Evolutionary conservation across 768 basidiomycete genomes (phyloP), one percentile per base, ranked within the genome.

Genomic region (Russula vinacea): DNA sequence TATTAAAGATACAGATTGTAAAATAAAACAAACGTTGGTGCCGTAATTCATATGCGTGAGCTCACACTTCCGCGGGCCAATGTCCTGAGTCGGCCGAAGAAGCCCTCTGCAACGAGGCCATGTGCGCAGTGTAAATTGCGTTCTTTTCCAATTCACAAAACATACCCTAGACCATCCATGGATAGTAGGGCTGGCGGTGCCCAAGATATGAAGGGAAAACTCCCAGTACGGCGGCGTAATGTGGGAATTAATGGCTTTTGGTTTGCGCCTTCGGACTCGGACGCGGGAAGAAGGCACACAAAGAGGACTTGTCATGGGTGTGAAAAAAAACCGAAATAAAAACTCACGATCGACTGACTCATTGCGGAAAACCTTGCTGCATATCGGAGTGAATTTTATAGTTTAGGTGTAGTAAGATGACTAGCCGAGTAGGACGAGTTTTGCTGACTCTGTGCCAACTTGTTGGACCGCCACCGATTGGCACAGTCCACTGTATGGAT

Each of bases 401-500:
- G 22, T 44, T n/a, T 42, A 42, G 42, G n/a, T 45, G 11, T 4
- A 10, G n/a, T 45, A 45, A 47, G 45, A n/a, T 22, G 42, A 32
- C 7, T 29, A 57, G 44, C 44, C 44, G 22, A 47, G 44, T 9
- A 2, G 11, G n/a, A 33, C 44, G 56, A 33, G 33, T 45, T 56
- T n/a, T 32, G 13, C 56, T 57, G 42, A 32, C 44, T 44, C 44
- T 45, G 56, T 44, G 16, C 26, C 56, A 29, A 26, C 11, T 17
- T n/a, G 19, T 19, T 29, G 56, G 42, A n/a, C 24, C 50, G 50
- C 59, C 59, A 60, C 59, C 59, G 51, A 60, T 32, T 60, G 44
- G 24, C 60, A 62, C 53, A 62, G 60, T 32, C 59, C 59, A 53
- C n/a, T 47, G 22, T n/a, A 47, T 33, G 13, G 35, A 45, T 35